Conservation (phyloP, 2,329 filamentous ascomycete species). For the Aspergillus aculeatus region DNA sequence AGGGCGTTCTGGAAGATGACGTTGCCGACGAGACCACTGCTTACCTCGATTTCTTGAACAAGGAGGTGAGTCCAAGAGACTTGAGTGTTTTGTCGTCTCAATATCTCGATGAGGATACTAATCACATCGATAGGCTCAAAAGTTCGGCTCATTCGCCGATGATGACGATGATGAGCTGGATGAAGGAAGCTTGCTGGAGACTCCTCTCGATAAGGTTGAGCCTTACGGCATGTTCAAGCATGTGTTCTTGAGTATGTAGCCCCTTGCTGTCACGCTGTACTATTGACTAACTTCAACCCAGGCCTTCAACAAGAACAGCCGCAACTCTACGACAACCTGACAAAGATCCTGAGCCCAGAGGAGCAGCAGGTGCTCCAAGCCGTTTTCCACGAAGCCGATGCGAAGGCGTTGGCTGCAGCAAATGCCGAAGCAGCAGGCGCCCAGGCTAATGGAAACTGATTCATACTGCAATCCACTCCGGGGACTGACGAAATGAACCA, state of each 20-base stretch:
- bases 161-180: constrained; percentile 89
- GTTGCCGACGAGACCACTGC: constrained; percentile 87
- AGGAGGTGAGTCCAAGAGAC: constrained; percentile 62
- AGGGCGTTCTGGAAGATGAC: constrained; percentile 60
- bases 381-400: constrained; percentile 70
- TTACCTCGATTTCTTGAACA: constrained; percentile 92
- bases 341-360: constrained; percentile 72
- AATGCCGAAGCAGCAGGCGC: constrained; percentile 36
- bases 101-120: constrained; percentile 11
- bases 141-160: constrained; percentile 70
- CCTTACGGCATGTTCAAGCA: constrained; percentile 87
- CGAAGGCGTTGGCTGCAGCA: constrained; percentile 47
- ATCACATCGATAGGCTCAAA: constrained; percentile 62
- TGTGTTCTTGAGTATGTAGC: constrained; percentile 72
- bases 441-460: constrained; percentile 38
- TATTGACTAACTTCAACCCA: constrained; percentile 44
- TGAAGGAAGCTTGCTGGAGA: constrained; percentile 88
- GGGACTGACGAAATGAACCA: constrained; percentile 19
- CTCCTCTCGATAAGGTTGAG: constrained; percentile 91
- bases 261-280: background rate
- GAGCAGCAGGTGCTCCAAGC: constrained; percentile 79
- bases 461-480: constrained; percentile 21
- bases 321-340: constrained; percentile 78
- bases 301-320: constrained; percentile 89
- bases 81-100: background rate